Base-by-base conservation (phyloP, 2,329 filamentous ascomycete genomes). In the Atkinsonella texensis region DNA sequence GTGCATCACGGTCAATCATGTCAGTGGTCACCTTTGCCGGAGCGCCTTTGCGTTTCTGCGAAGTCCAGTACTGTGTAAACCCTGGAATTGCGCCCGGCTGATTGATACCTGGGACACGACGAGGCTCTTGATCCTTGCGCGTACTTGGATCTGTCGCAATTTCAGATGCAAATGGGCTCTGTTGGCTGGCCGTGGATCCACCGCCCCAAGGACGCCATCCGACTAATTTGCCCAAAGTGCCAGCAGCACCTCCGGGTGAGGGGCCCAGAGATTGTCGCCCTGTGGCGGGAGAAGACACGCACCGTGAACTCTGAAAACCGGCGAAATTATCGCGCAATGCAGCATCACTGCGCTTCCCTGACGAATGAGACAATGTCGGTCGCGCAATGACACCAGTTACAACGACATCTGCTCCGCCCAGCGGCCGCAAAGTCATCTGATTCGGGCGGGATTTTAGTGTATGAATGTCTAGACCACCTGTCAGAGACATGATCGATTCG, bases 401-500 rank as follows among this genome's bases (percentile, higher is more conserved):
- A 23, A 80, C 70, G 2, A 77, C 78, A 38, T 77, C 79, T 40
- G 73, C 72, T 52, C 72, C 73, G 53, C 76, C 79, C 23, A 78
- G 68, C 33, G 73, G 71, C 48, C 75, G 64, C 55, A 80, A 62
- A 20, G 83, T 79, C 53, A 93, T 76, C 60, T 94, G 87, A 35
- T 85, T 87, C 0, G 88, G 87, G 4, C 86, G 80, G 1, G 77
- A 76, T 60, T 84, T 83, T 4, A 94, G 74, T 0, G 86, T 89
- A 64, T 95, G 89, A 48, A 95, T 94, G 63, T 96, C 91, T 65
- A 95, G 84, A 2, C 89, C 89, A 4, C 89, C 89, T 0, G 84
- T 81, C 1, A 95, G 77, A 0, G 90, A 96, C 58, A 96, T 79
- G 55, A 96, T 83, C 17, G 88, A 95, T 64, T 96, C 90, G 59